A percentile compares a stretch with the other conserved stretches of the same genome.
Evolutionary conservation across 306 rosid species (phyloP).

Genomic region (Gastrolobium villosum): DNA sequence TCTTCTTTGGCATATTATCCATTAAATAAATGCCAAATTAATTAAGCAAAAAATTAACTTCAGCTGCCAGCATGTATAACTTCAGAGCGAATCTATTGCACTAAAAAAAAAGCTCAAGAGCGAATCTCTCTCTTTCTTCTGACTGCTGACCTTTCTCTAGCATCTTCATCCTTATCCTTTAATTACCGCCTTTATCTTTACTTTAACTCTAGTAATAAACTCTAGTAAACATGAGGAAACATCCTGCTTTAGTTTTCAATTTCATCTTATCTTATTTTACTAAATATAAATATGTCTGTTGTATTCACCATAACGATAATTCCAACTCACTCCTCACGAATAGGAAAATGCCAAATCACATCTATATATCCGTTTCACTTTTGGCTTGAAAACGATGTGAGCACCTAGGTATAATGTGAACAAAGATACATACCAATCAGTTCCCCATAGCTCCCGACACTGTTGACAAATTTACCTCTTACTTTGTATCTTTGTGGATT

Average conservation of each 20-base stretch:
- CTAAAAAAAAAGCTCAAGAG: conserved; percentile 28
- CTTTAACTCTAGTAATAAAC: conserved; percentile 47
- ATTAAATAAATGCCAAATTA: conserved; percentile 42
- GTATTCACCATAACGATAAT: conserved; percentile 37
- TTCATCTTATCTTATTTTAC: conserved; percentile 50
- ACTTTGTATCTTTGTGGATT: conserved; percentile 28
- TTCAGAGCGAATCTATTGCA: conserved; percentile 49
- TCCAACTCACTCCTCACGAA: conserved; percentile 22
- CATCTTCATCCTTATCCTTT: conserved; percentile 77
- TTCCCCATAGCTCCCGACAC: conserved; percentile 47
- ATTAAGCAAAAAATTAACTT: conserved; percentile 31
- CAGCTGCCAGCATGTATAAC: conserved; percentile 40
- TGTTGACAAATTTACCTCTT: conserved; percentile 41
- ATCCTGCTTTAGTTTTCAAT: neutral
- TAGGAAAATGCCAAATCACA: conserved; percentile 39
- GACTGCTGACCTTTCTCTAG: conserved; percentile 29
- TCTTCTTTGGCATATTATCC: conserved; percentile 51
- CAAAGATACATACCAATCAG: conserved; percentile 31
- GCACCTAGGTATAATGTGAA: conserved; percentile 10
- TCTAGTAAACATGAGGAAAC: conserved; percentile 46
- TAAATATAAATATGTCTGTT: conserved; percentile 41
- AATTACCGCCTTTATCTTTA: conserved; percentile 46
- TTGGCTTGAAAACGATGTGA: conserved; percentile 51
- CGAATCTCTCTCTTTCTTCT: conserved; percentile 42
- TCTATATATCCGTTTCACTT: conserved; percentile 42